These are phyloP conservation scores for Nakazawaea ernobii DNA, from an alignment of 805 yeast genomes.

Conservation along the genomic window DNA sequence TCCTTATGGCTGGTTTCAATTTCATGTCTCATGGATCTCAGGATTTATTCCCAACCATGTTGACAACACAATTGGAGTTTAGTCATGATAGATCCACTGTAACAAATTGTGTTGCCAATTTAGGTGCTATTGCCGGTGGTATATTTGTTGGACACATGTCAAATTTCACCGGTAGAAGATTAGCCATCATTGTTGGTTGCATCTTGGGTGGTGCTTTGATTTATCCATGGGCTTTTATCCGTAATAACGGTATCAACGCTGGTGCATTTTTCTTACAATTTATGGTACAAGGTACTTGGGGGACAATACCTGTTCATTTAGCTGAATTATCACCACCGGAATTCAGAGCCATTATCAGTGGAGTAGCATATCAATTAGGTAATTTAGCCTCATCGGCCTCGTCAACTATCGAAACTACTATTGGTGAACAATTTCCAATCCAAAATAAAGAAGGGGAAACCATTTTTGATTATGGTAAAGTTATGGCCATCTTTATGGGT, in stretches of 20 bases:
- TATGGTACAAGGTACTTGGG: constrained; percentile 68
- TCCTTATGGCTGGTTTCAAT: constrained; percentile 60
- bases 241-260: constrained; percentile 43
- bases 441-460: constrained; percentile 20
- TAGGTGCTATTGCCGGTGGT: constrained; percentile 58
- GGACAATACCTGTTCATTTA: constrained; percentile 57
- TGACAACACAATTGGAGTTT: constrained; percentile 39
- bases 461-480: constrained; percentile 48
- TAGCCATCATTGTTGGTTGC: constrained; percentile 46
- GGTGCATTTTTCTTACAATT: constrained; percentile 59
- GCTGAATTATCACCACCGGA: constrained; percentile 59
- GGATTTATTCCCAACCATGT: constrained; percentile 54
- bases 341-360: constrained; percentile 57
- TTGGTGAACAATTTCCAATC: constrained; percentile 51
- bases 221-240: constrained; percentile 57
- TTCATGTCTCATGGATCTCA: constrained; percentile 61
- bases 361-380: constrained; percentile 64
- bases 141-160: constrained; percentile 48
- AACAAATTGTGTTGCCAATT: constrained; percentile 49
- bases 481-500: constrained; percentile 64
- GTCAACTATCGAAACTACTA: constrained; percentile 61
- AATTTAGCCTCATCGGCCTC: constrained; percentile 63
- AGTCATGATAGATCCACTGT: constrained; percentile 42
- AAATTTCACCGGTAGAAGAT: constrained; percentile 50
- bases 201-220: constrained; percentile 53